Evolutionary conservation across 2,329 filamentous ascomycete genomes (phyloP), one percentile per base, ranked within the genome.

Genomic region (Cladobotryum protrusum): DNA sequence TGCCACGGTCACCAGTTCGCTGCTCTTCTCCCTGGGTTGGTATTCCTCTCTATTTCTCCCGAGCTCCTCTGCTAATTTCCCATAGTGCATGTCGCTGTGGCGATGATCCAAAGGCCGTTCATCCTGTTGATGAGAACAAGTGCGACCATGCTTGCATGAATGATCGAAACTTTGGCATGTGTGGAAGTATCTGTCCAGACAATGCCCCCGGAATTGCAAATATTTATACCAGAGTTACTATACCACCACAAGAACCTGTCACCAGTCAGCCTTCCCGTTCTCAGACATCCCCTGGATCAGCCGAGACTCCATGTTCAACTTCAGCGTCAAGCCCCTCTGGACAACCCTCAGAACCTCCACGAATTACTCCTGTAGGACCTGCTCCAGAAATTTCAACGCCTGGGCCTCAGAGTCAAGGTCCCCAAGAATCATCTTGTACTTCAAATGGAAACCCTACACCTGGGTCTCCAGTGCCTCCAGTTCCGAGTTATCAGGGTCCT

Each of bases 61-160:
- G 3, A 8, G 2, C 20, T 4, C 13, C 13, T 3, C 14, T 33
- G n/a, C 15, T 53, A 36, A 40, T 9, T 6, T 33, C 1, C 6
- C 24, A 2, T 34, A 70, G 67, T 52, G 61, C 59, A 13, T 70
- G 67, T 17, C 66, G 61, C 43, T 70, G 67, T 45, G 67, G 67
- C 45, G 60, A 69, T 45, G 59, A 69, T 51, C 35, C 51, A 18
- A 56, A 57, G 2, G 63, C 59, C 2, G 56, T 69, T 47, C 59
- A 54, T 11, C 37, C 57, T 7, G 46, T 61, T 34, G 57, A 66
- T 17, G 64, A 68, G 43, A 54, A 47, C 24, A 54, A 55, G 15
- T 70, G 67, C 53, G 61, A 68, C 47, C 53, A 63, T 44, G 53
- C 60, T 1, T 69, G 67, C 50, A 56, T 59, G 48, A 55, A 59